A percentile compares a stretch with the other conserved stretches of the same genome.
Evolutionary conservation across 192 early-diverging fungal species (phyloP).

Genomic region (Haplosporangium gracile): DNA sequence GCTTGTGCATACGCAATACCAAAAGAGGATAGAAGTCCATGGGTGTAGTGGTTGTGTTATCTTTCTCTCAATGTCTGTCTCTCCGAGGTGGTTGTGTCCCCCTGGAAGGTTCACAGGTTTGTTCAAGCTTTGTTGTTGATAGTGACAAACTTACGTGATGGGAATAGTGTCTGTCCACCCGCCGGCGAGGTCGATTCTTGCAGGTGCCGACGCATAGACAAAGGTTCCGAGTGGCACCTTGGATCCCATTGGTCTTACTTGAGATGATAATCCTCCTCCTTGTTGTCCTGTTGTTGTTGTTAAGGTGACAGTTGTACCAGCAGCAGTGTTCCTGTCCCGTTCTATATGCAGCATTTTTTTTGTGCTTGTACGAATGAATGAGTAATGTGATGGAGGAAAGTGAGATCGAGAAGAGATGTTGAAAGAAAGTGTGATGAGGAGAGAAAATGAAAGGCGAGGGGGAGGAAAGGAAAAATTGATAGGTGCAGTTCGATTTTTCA

Average conservation of each 20-base stretch:
- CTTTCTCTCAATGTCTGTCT: not conserved
- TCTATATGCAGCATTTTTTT: slow-evolving; percentile 1
- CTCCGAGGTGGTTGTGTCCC: too few relatives aligned
- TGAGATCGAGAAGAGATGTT: not conserved
- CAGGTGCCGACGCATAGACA: slow-evolving; percentile 39
- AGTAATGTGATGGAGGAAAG: not conserved
- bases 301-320: not conserved
- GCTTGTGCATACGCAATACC: slow-evolving; percentile 7
- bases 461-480: not conserved
- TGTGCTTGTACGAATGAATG: not conserved
- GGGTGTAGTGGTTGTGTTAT: not conserved
- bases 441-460: not conserved
- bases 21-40: not conserved
- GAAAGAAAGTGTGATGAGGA: not conserved
- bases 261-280: not conserved
- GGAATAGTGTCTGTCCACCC: slow-evolving; percentile 54
- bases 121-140: not conserved
- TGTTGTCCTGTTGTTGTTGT: not conserved
- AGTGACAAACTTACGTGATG: slow-evolving; percentile 34
- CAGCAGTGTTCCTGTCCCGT: not conserved
- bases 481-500: not conserved
- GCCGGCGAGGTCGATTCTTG: slow-evolving; percentile 40
- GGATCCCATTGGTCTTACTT: not conserved
- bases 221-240: slow-evolving; percentile 28
- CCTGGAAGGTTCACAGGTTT: not conserved